phyloP scores from a whole-genome alignment of 352 stramenopile species.

The Phytophthora europaea region DNA sequence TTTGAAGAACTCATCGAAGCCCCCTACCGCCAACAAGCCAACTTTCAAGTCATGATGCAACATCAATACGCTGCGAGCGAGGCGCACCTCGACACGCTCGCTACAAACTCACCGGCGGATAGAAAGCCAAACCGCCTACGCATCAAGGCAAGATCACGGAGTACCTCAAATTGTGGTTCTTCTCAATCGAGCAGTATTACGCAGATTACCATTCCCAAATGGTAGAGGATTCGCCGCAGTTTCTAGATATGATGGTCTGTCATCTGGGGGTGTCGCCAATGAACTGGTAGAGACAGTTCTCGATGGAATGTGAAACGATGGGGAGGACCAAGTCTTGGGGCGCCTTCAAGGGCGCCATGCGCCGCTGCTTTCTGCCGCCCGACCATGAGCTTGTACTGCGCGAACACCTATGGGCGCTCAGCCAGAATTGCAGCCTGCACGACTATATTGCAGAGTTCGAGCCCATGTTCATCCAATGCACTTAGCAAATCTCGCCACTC shows the following conservation, averaged over 20 bases:
- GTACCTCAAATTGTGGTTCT: conserved; percentile 6
- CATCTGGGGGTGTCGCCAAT: background rate
- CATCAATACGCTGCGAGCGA: conserved; percentile 1
- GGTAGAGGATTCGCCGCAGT: conserved; percentile 5
- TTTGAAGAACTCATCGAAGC: background rate
- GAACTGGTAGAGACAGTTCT: conserved; percentile 12
- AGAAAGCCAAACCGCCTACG: background rate
- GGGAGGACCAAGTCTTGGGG: conserved; percentile 1
- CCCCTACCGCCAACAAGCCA: background rate
- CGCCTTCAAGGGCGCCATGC: background rate
- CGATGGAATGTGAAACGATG: conserved; percentile 3
- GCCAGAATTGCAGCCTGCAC: background rate
- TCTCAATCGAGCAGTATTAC: background rate
- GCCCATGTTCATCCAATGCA: conserved; percentile 6
- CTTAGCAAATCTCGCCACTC: conserved; percentile 5
- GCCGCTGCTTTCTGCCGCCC: background rate
- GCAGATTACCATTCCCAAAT: background rate
- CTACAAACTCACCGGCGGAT: background rate
- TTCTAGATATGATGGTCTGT: conserved; percentile 12
- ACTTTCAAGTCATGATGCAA: conserved; percentile 13
- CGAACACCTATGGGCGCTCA: background rate
- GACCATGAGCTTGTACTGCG: background rate
- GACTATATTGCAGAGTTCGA: conserved; percentile 16
- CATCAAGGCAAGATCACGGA: background rate
- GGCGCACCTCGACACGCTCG: background rate